These are phyloP conservation scores for Cydonia oblonga DNA, from an alignment of 331 rosid species.

Conservation along the genomic window DNA sequence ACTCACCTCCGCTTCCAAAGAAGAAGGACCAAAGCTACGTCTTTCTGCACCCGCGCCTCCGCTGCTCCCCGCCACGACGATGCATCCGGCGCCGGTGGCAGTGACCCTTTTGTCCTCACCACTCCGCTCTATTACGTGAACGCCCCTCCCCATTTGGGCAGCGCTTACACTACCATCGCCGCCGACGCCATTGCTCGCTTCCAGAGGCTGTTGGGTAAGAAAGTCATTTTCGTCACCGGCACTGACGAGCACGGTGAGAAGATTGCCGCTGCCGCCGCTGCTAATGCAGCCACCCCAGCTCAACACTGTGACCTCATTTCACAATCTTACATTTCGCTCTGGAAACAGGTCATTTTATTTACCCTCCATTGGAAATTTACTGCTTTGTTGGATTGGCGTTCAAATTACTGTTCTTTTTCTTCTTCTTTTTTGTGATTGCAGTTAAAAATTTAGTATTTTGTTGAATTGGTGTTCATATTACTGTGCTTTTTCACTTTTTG, in stretches of 20 bases:
- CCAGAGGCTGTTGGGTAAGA: constrained; percentile 73
- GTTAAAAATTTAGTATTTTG: background rate
- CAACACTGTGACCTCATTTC: constrained; percentile 79
- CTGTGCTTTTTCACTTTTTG: background rate
- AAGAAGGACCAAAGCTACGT: background rate
- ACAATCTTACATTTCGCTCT: constrained; percentile 54
- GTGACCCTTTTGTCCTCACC: constrained; percentile 59
- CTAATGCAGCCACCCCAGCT: constrained; percentile 51
- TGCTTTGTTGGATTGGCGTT: background rate
- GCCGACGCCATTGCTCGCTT: constrained; percentile 97
- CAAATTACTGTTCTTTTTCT: background rate
- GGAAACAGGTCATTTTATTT: constrained; percentile 49
- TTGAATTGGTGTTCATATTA: background rate
- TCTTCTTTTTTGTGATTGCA: constrained; percentile 5
- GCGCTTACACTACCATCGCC: constrained; percentile 95
- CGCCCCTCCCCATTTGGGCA: constrained; percentile 98
- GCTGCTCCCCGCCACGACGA: background rate
- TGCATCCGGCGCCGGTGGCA: background rate
- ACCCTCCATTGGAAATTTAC: background rate
- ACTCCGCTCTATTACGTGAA: constrained; percentile 97
- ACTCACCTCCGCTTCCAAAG: constrained; percentile 28
- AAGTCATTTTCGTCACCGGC: constrained; percentile 77
- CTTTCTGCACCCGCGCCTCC: constrained; percentile 33
- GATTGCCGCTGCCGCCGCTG: constrained; percentile 79
- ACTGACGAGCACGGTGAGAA: constrained; percentile 98